These are phyloP conservation scores for Wickerhamomyces silvicola DNA, from an alignment of 805 yeast species.

Conservation along the genomic window DNA sequence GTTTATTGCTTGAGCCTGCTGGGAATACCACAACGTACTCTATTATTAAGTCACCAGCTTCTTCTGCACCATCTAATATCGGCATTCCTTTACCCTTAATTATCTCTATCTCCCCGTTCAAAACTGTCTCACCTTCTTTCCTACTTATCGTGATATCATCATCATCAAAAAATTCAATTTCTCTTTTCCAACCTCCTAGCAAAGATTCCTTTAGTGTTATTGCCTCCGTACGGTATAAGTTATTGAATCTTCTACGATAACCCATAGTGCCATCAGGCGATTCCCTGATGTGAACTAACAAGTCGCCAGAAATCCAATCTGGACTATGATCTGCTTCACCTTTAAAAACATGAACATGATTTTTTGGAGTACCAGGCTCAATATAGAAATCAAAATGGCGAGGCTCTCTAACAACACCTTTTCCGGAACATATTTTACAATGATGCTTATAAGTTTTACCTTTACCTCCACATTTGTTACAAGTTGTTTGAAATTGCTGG, in stretches of 20 bases:
- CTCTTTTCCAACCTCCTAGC: conserved; percentile 75
- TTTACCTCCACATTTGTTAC: conserved; percentile 75
- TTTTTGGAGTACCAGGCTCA: conserved; percentile 64
- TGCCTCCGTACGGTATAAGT: conserved; percentile 77
- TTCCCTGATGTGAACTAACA: conserved; percentile 58
- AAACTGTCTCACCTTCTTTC: conserved; percentile 42
- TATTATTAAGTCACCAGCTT: conserved; percentile 47
- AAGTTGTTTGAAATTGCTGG: conserved; percentile 73
- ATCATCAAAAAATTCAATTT: conserved; percentile 59
- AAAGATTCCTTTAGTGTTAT: conserved; percentile 66
- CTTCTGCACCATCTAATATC: conserved; percentile 36
- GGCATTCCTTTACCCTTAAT: conserved; percentile 88
- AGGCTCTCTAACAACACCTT: conserved; percentile 48
- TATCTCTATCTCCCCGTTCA: conserved; percentile 66
- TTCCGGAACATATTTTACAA: conserved; percentile 70
- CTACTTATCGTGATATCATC: conserved; percentile 41
- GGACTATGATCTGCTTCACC: conserved; percentile 87
- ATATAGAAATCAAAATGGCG: conserved; percentile 58
- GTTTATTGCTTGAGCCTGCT: conserved; percentile 22
- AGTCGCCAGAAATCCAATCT: conserved; percentile 76
- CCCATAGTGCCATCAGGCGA: conserved; percentile 58
- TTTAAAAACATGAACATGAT: conserved; percentile 46
- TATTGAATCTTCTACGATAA: conserved; percentile 69
- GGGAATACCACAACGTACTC: conserved; percentile 45
- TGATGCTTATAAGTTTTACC: conserved; percentile 61